Evolutionary conservation across 352 stramenopile genomes (phyloP).

Genomic region (Aphanomyces euteiches): DNA sequence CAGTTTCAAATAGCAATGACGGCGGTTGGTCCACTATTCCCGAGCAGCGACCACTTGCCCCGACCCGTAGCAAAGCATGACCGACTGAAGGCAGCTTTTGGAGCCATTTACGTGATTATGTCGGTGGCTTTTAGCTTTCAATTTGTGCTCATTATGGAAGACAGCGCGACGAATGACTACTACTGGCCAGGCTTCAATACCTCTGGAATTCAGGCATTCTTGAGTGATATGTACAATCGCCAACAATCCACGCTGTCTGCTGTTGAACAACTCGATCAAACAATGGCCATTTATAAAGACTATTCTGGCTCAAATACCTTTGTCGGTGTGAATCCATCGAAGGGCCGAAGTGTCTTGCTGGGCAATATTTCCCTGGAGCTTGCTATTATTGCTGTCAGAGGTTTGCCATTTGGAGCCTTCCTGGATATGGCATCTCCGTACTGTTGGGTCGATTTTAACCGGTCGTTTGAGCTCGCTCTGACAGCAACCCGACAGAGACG

Average conservation of each 20-base stretch:
- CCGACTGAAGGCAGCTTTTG: not conserved
- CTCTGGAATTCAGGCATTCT: conserved; percentile 13
- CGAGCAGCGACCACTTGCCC: not conserved
- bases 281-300: conserved; percentile 14
- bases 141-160: not conserved
- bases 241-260: not conserved
- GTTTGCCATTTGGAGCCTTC: not conserved
- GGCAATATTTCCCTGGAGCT: not conserved
- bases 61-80: not conserved
- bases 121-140: not conserved
- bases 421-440: not conserved
- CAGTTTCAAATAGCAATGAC: not conserved
- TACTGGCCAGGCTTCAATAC: conserved; percentile 25
- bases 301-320: not conserved
- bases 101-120: not conserved
- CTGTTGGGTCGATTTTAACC: conserved; percentile 30
- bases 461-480: conserved; percentile 22
- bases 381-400: not conserved
- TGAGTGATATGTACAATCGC: conserved; percentile 11
- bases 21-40: not conserved
- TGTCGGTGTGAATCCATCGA: not conserved
- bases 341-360: not conserved
- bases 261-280: not conserved
- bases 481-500: conserved; percentile 11
- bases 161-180: conserved; percentile 7